Evolutionary conservation across 345 rosid genomes (phyloP).

Genomic region (Trapa incisa): DNA sequence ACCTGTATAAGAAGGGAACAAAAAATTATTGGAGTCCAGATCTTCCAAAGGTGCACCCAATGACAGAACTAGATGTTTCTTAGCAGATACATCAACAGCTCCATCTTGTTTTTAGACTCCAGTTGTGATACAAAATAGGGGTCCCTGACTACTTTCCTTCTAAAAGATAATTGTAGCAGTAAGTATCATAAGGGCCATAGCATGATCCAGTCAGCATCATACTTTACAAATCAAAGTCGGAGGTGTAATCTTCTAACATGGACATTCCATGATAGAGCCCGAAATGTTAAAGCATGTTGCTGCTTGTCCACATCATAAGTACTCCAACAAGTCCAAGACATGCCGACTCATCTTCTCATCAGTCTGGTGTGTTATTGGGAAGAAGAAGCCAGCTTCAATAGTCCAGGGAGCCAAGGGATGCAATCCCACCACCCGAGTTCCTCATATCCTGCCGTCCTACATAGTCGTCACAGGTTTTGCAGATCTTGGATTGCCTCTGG

Average conservation of each 20-base stretch:
- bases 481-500: slow-evolving; percentile 1
- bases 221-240: too few species aligned
- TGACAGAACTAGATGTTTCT: too few species aligned
- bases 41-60: too few species aligned
- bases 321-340: not conserved
- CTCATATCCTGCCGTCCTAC: not conserved
- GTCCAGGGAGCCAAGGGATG: not conserved
- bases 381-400: not conserved
- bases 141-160: too few species aligned
- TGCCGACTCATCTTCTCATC: not conserved
- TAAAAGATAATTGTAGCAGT: not conserved
- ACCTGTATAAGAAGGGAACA: too few species aligned
- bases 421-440: slow-evolving; percentile 2
- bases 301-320: not conserved
- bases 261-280: not conserved
- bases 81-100: too few species aligned
- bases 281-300: not conserved
- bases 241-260: not conserved
- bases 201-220: not conserved
- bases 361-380: not conserved
- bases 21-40: too few species aligned
- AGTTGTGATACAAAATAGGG: too few species aligned
- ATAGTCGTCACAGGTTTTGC: not conserved
- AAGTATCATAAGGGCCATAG: not conserved
- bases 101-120: too few species aligned